phyloP scores from a whole-genome alignment of 108 stramenopile species.

The Pseudonitzschia multiseries region DNA sequence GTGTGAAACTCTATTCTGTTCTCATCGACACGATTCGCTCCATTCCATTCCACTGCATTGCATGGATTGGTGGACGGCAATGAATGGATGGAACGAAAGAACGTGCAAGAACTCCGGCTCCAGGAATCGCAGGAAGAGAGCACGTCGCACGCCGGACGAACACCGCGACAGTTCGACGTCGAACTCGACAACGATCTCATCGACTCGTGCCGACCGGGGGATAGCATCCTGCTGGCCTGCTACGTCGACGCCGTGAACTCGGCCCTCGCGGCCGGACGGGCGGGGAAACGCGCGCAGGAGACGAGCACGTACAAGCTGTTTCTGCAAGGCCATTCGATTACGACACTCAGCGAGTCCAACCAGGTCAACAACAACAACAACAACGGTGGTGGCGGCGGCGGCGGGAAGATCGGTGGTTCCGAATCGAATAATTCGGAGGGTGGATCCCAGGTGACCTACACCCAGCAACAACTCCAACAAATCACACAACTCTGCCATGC shows the following conservation, averaged over 20 bases:
- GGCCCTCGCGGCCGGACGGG: slow-evolving; percentile 75
- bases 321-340: slow-evolving; percentile 86
- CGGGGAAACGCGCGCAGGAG: slow-evolving; percentile 83
- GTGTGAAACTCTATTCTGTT: background rate
- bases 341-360: slow-evolving; percentile 45
- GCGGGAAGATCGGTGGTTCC: background rate
- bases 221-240: slow-evolving; percentile 89
- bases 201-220: slow-evolving; percentile 93
- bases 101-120: slow-evolving; percentile 90
- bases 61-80: background rate
- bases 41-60: no score
- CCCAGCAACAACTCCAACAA: slow-evolving; percentile 66
- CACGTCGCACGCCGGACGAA: slow-evolving; percentile 67
- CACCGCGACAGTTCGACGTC: slow-evolving; percentile 88
- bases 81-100: slow-evolving; percentile 12
- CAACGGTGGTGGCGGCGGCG: slow-evolving; percentile 14
- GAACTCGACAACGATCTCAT: slow-evolving; percentile 88
- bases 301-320: slow-evolving; percentile 88
- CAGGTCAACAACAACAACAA: slow-evolving; percentile 15
- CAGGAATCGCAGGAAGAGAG: slow-evolving; percentile 91
- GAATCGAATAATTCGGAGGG: slow-evolving; percentile 14
- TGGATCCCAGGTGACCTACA: slow-evolving; percentile 42
- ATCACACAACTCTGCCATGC: slow-evolving; percentile 84
- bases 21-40: no score
- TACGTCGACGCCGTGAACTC: slow-evolving; percentile 88